Evolutionary conservation across 108 stramenopile species (phyloP), one percentile per base, ranked within the genome.

Genomic region (Nitzschia putrida): DNA sequence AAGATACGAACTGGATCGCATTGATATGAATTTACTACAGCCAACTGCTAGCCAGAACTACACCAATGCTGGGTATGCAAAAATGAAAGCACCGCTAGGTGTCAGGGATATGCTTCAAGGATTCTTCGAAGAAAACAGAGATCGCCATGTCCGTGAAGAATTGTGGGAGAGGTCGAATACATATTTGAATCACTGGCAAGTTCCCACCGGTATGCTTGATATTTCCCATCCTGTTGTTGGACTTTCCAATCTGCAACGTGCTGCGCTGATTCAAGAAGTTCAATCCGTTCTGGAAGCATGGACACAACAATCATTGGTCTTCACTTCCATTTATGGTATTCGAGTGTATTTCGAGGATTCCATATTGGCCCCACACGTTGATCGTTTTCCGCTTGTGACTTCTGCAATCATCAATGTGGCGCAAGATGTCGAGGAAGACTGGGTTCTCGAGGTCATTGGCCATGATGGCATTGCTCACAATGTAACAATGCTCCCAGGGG

Each of bases 261-360:
- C 80, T 73, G 66, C 70, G 37, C 41, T 74, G 25, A 66, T 85
- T 21, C 51, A 70, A 51, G 69, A 69, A 0, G 54, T 86, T 26
- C 68, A 78, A 61, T 38, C 42, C 16, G 72, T 74, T 2, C 61
- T 98, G 44, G 83, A 92, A 39, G 67, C 77, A 40, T 98, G 97
- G 97, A 81, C 91, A 2, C 78, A 84, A 20, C 71, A 81, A 49
- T 79, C 88, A 34, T 61, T 94, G 44, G 78, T 85, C 9, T 85
- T 90, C 3, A 94, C 93, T 1, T 86, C 92, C 0, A 58, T 89
- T 40, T 97, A 97, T 75, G 97, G 97, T n/a, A 89, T 97, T 56
- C 86, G 97, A 20, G 40, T 87, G 22, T 98, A 98, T 77, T 73
- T 56, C 20, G 66, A 76, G 18, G 90, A 82, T 2, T 61, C 79